phyloP scores from a whole-genome alignment of 345 rosid genomes.

The Eucalyptus marginata region DNA sequence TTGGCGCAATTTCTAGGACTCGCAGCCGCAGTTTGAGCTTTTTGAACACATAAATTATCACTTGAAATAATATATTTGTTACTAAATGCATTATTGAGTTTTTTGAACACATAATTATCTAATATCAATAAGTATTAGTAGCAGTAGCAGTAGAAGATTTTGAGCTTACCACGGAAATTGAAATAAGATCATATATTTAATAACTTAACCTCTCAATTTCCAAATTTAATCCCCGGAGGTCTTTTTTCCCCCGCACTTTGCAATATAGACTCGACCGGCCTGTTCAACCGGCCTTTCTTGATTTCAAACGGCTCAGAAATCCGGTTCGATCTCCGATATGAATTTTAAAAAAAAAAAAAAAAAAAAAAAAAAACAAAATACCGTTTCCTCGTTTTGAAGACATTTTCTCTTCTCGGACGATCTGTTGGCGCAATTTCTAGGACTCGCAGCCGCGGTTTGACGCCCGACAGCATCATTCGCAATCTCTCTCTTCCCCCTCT shows the following conservation, averaged over 20 bases:
- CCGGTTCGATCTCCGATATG: background rate
- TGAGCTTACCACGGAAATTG: too few species aligned
- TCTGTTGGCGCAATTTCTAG: background rate
- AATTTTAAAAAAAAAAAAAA: too few species aligned
- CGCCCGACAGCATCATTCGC: background rate
- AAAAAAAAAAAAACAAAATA: rapidly evolving
- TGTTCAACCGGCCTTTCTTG: background rate
- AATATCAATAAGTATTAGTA: too few species aligned
- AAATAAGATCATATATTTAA: too few species aligned
- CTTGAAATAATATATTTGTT: too few species aligned
- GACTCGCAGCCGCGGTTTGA: background rate
- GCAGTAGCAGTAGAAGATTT: too few species aligned
- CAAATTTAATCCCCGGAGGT: background rate
- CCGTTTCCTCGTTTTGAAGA: background rate
- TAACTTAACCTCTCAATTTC: background rate
- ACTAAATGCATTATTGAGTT: too few species aligned
- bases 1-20: too few species aligned
- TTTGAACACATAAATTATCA: too few species aligned
- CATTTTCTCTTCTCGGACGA: background rate
- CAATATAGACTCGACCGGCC: background rate
- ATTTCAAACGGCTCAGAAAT: background rate
- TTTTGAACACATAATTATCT: too few species aligned
- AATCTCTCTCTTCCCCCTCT: background rate
- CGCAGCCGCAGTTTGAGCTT: too few species aligned
- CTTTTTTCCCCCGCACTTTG: background rate